These are phyloP conservation scores for Penicillium sp. DNA, from an alignment of 2,329 filamentous ascomycete species.

Conservation along the genomic window DNA sequence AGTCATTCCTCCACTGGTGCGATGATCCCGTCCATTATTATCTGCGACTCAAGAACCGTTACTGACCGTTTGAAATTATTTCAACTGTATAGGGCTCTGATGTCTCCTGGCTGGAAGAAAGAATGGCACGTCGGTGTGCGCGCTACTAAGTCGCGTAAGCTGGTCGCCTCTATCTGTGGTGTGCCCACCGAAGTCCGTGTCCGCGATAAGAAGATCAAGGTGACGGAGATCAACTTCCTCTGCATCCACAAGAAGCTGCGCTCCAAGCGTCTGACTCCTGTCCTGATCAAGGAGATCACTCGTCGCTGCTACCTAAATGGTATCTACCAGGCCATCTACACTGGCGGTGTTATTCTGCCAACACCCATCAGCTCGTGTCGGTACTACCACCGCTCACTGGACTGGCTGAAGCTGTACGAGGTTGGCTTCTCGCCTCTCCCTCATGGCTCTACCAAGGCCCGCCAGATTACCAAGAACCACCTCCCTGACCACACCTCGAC, in stretches of 20 bases:
- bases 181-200: constrained; percentile 83
- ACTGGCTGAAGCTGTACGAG: constrained; percentile 96
- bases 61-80: neutral
- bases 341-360: constrained; percentile 85
- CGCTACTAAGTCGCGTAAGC: constrained; percentile 75
- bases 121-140: constrained; percentile 96
- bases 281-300: constrained; percentile 97
- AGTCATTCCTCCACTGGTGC: constrained; percentile 84
- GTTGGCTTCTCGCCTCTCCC: constrained; percentile 92
- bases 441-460: constrained; percentile 75
- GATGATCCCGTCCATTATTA: neutral
- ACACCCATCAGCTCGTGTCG: constrained; percentile 90
- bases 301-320: constrained; percentile 82
- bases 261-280: constrained; percentile 84
- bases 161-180: constrained; percentile 94
- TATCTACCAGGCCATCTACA: constrained; percentile 95
- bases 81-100: constrained; percentile 69
- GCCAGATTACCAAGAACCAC: constrained; percentile 83
- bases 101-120: constrained; percentile 90
- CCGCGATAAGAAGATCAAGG: constrained; percentile 70
- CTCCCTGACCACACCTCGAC: constrained; percentile 73
- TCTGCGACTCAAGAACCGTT: neutral
- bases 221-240: constrained; percentile 96
- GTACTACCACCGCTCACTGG: constrained; percentile 90
- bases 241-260: constrained; percentile 98